phyloP scores from a whole-genome alignment of 2,329 filamentous ascomycete species.

The Epichloe brachyelytri region DNA sequence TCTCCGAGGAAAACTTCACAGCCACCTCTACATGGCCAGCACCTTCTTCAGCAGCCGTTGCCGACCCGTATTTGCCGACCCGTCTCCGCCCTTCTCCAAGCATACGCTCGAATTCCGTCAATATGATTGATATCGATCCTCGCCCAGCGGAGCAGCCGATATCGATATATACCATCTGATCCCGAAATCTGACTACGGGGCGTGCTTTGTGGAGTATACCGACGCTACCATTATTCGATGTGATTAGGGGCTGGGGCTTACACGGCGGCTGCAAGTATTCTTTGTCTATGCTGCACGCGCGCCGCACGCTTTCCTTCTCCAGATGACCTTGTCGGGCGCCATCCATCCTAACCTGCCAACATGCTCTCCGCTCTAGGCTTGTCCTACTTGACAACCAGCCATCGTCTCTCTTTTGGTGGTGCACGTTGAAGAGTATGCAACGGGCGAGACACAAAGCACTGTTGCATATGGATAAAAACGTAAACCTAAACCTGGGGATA shows the following conservation, averaged over 20 bases:
- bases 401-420: not conserved
- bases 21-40: not conserved
- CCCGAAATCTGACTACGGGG: not conserved
- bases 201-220: not conserved
- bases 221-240: not conserved
- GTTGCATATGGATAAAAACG: not conserved
- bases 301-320: not conserved
- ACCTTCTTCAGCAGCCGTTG: not conserved
- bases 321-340: not conserved
- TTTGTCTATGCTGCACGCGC: not conserved
- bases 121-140: not conserved
- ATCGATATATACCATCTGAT: not conserved
- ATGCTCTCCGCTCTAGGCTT: not conserved
- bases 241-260: not conserved
- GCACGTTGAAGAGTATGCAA: not conserved
- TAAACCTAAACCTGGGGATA: not conserved
- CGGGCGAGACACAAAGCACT: not conserved
- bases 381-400: not conserved
- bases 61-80: not conserved
- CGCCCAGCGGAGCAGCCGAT: not conserved
- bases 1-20: not conserved
- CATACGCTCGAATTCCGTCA: not conserved
- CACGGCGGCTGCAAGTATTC: not conserved
- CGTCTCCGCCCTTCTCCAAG: not conserved
- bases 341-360: not conserved